A percentile compares a stretch with the other conserved stretches of the same genome.
Evolutionary conservation across 2,329 filamentous ascomycete species (phyloP).

Genomic region (Tetracladium maxilliforme): DNA sequence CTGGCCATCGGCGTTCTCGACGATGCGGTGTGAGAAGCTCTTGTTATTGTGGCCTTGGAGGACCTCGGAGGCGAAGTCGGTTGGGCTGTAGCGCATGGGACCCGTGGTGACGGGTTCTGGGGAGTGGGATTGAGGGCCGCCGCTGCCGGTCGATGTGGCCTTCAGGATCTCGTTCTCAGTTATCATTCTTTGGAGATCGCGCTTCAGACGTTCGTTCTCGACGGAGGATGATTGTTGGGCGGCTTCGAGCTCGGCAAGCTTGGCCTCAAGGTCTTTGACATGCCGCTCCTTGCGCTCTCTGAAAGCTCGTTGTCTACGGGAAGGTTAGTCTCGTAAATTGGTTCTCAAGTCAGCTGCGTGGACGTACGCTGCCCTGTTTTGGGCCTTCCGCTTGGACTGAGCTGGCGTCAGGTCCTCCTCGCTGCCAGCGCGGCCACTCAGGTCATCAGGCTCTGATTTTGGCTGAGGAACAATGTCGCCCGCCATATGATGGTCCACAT

Average conservation of each 20-base stretch:
- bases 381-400: conserved; percentile 49
- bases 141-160: conserved; percentile 50
- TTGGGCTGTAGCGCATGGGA: conserved; percentile 57
- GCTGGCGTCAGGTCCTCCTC: conserved; percentile 40
- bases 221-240: conserved; percentile 56
- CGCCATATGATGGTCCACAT: no score
- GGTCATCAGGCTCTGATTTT: no score
- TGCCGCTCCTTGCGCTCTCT: conserved; percentile 91
- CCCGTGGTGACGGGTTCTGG: conserved; percentile 33
- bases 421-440: conserved; percentile 34
- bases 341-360: conserved; percentile 2
- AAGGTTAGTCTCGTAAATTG: conserved; percentile 5
- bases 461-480: no score
- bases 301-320: conserved; percentile 74
- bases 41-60: conserved; percentile 47
- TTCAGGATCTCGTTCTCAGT: conserved; percentile 91
- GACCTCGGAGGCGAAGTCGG: conserved; percentile 53
- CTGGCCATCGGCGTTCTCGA: conserved; percentile 50
- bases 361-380: conserved; percentile 59
- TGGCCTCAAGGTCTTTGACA: conserved; percentile 82
- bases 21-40: conserved; percentile 52
- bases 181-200: conserved; percentile 66
- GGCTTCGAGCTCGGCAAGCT: conserved; percentile 64
- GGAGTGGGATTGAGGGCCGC: conserved; percentile 24
- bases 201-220: conserved; percentile 78